Evolutionary conservation across 2,329 filamentous ascomycete species (phyloP), one percentile per base, ranked within the genome.

Genomic region (Pyrenochaeta sp.): DNA sequence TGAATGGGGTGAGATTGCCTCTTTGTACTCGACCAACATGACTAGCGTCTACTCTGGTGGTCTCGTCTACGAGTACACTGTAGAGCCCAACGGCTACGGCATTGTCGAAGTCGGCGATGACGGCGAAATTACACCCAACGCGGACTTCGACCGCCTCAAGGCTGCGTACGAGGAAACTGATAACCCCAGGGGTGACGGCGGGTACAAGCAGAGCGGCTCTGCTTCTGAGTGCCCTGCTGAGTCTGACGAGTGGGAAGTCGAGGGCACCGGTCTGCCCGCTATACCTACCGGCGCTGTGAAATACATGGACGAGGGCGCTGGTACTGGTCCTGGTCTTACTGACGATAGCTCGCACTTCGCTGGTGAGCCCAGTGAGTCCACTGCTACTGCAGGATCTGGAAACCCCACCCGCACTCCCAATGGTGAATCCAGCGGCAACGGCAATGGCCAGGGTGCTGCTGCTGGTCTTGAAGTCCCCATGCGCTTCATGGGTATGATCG

Each of bases 31-130:
- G 77, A 80, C 79, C 15, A 78, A 97, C 59, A 98, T 98, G 94
- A 93, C 90, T 9, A 65, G 78, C 19, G 93, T 97, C 72, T 98
- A 97, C 86, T 97, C 93, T 39, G 94, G 95, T 72, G 95, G 95
- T 77, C 86, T 99, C 40, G 91, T 96, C 77, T 98, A 97, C 82
- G 94, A 98, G 80, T 99, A 97, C 83, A 90, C 91, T 12, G 81
- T 90, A 69, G 76, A 78, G 67, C 69, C 69, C 45, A 77, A 90
- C 80, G 84, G 88, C 47, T 98, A 88, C 78, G 94, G 93, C 68
- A 89, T 96, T 61, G 92, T 93, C 73, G 80, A 86, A 55, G 82
- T 95, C 72, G 74, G 77, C 52, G 56, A 45, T 30, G 84, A 84
- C 66, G 73, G 79, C 72, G 76, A 80, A 24, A 84, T 91, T 58